Percentiles rank a stretch among this genome's conserved stretches.
Evolutionary conservation across 495 filamentous ascomycete species (phyloP).

Genomic region (Aspergillus coremiiformis): DNA sequence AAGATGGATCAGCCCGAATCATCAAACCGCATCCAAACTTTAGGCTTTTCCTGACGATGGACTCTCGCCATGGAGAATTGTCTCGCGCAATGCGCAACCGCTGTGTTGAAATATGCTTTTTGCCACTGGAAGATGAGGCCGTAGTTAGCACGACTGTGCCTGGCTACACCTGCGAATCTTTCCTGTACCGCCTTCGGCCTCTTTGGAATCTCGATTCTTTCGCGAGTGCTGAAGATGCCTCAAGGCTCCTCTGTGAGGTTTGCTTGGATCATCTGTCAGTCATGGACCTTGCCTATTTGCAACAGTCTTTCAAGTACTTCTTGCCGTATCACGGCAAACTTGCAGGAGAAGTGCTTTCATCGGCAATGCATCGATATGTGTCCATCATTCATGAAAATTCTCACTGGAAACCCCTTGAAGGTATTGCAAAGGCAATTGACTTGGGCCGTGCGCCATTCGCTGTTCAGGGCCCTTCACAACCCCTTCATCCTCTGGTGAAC

Average conservation of each 20-base stretch:
- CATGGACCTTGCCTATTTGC: slow-evolving; percentile 40
- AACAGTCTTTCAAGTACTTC: slow-evolving; percentile 26
- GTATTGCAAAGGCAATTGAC: slow-evolving; percentile 19
- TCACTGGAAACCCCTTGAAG: slow-evolving; percentile 28
- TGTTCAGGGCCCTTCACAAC: slow-evolving; percentile 26
- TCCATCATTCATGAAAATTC: slow-evolving; percentile 34
- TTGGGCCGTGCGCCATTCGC: slow-evolving; percentile 23
- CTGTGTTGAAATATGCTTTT: slow-evolving; percentile 80
- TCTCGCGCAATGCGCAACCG: slow-evolving; percentile 96
- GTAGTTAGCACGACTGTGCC: slow-evolving; percentile 19
- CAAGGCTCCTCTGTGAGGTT: slow-evolving; percentile 27
- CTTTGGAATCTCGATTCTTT: slow-evolving; percentile 31
- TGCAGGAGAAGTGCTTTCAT: slow-evolving; percentile 10
- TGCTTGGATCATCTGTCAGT: slow-evolving; percentile 50
- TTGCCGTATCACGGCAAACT: slow-evolving; percentile 15
- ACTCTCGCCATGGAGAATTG: slow-evolving; percentile 86
- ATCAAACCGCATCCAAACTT: slow-evolving; percentile 81
- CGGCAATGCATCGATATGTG: slow-evolving; percentile 26
- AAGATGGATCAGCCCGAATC: slow-evolving; percentile 72
- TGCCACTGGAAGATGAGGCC: slow-evolving; percentile 24
- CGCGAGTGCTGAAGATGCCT: slow-evolving; percentile 9
- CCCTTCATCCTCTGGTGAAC: slow-evolving; percentile 40
- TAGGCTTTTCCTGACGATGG: slow-evolving; percentile 88
- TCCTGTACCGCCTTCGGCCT: slow-evolving; percentile 43
- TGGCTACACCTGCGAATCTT: slow-evolving; percentile 42